Evolutionary conservation across 1,284 basidiomycete species (phyloP), one percentile per base, ranked within the genome.

Genomic region (Rhodotorula glutinis): DNA sequence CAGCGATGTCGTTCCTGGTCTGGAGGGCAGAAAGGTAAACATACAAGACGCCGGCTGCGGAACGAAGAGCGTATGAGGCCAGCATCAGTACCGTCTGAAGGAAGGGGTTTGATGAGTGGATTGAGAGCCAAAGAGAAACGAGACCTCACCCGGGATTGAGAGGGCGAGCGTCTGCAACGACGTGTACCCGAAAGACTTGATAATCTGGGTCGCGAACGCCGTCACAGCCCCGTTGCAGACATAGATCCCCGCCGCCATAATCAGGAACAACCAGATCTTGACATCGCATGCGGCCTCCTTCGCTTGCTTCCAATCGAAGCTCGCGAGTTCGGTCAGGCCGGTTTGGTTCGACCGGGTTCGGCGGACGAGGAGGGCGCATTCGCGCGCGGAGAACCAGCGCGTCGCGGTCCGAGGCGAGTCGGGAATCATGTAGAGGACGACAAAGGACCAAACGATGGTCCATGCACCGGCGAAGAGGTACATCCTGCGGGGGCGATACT

Each of bases 141-240:
- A 10, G n/a, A 21, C 25, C 58, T n/a, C 19, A 66, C 79, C 75
- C 7, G 77, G 77, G 13, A 77, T 76, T n/a, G 75, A 72, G 40
- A 83, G 75, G 10, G 81, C 79, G 64, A 81, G 81, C 3, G 80
- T 78, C 46, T 79, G 76, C 1, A 83, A 74, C 3, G 78, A 75
- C 2, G 78, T 77, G 75, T 82, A 83, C 9, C 82, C 82, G 56
- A 82, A 81, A 3, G 74, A 74, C 57, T 73, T 75, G 75, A 83
- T 80, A 69, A 83, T 82, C 53, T 79, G 73, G 0, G 81, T 78
- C 9, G 82, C 81, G 65, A 83, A 83, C 0, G 80, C 82, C 17
- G 80, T 80, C 3, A 80, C 79, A 23, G 76, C 79, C 8, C 79
- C 79, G 63, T 80, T 80, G 69, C 71, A 75, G 19, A 79, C 66